phyloP scores from a whole-genome alignment of 1,284 basidiomycete species.

The Ustilago curta region DNA sequence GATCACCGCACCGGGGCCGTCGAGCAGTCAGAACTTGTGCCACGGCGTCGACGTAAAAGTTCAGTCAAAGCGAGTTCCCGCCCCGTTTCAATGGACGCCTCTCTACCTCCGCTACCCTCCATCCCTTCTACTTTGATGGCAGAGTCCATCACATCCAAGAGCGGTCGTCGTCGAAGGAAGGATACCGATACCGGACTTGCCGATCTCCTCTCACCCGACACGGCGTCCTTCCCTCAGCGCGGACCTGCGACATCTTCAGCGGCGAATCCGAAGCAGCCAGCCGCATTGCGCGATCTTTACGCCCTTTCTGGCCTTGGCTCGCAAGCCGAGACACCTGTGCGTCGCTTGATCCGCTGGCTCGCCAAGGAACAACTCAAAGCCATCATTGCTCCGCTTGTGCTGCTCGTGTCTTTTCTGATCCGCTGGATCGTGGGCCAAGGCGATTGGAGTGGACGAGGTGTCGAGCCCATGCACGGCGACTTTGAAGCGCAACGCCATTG shows the following conservation, averaged over 20 bases:
- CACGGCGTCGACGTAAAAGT: conserved; percentile 34
- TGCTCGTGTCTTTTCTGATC: conserved; percentile 41
- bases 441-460: conserved; percentile 74
- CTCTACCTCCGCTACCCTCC: conserved; percentile 25
- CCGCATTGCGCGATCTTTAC: conserved; percentile 35
- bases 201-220: conserved; percentile 18
- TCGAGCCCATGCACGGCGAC: conserved; percentile 87
- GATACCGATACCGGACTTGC: conserved; percentile 21
- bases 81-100: conserved; percentile 30
- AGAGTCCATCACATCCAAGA: conserved; percentile 38
- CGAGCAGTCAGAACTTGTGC: conserved; percentile 13
- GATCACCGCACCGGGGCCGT: background rate
- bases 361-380: conserved; percentile 52
- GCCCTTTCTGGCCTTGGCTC: conserved; percentile 29
- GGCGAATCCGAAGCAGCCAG: background rate
- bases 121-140: conserved; percentile 16
- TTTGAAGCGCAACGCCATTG: conserved; percentile 94
- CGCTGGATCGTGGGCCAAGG: conserved; percentile 53
- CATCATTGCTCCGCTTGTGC: conserved; percentile 29
- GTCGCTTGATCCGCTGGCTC: conserved; percentile 56
- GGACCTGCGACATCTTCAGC: background rate
- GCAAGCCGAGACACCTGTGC: conserved; percentile 55
- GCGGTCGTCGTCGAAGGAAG: conserved; percentile 22
- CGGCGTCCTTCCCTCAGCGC: conserved; percentile 12
- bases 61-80: conserved; percentile 26